phyloP scores from a whole-genome alignment of 495 filamentous ascomycete genomes.

The Podospora anserina region DNA sequence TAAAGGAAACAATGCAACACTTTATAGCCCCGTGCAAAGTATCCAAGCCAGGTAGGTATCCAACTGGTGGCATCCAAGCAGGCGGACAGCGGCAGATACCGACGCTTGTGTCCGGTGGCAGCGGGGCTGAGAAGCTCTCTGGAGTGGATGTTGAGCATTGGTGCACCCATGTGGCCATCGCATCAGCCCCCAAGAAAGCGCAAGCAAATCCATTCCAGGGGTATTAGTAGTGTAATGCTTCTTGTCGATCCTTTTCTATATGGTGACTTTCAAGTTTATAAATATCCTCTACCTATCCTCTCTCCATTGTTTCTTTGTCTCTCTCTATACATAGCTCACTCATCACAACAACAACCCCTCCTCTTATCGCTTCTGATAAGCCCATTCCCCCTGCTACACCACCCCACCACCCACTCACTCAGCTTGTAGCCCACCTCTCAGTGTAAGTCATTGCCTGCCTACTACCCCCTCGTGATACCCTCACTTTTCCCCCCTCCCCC shows the following conservation, averaged over 20 bases:
- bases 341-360: not conserved
- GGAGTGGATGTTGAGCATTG: not conserved
- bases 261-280: not conserved
- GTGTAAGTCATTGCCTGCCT: constrained; percentile 6
- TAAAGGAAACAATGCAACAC: not conserved
- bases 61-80: not conserved
- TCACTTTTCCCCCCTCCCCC: not conserved
- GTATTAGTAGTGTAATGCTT: not conserved
- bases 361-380: not conserved
- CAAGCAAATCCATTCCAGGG: not conserved
- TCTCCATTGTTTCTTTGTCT: not conserved
- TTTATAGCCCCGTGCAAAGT: not conserved
- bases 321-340: not conserved
- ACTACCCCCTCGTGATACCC: not conserved
- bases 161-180: not conserved
- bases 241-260: not conserved
- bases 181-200: constrained; percentile 9
- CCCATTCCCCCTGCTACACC: not conserved
- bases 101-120: constrained; percentile 8
- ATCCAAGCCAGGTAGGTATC: not conserved
- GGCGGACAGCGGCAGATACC: constrained; percentile 25
- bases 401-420: not conserved
- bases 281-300: constrained; percentile 2
- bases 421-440: not conserved
- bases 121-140: constrained; percentile 17